Conservation (phyloP, 306 rosid genomes). For the Sphenostylis stenocarpa region DNA sequence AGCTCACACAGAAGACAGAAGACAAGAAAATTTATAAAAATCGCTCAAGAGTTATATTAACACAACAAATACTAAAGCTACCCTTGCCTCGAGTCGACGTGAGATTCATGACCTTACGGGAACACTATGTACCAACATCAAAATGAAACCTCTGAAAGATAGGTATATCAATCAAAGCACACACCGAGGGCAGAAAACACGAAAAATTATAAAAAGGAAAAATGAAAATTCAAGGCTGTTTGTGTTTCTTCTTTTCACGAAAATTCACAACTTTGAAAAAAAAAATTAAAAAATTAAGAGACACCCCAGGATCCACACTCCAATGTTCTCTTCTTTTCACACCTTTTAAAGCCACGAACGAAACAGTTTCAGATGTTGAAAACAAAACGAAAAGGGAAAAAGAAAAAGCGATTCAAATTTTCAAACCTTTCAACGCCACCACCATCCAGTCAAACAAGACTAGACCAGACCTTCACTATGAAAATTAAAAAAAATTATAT, state of each 20-base stretch:
- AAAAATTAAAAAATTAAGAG: too few species aligned
- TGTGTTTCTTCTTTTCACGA: neutral
- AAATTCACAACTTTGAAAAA: neutral
- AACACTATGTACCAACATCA: too few species aligned
- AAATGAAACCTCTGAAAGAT: conserved; percentile 11
- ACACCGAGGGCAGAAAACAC: neutral
- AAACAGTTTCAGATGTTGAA: conserved; percentile 27
- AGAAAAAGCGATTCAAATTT: conserved; percentile 14
- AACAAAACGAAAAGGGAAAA: neutral
- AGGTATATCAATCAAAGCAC: conserved; percentile 5
- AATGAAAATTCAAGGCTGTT: neutral
- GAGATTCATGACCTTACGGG: too few species aligned
- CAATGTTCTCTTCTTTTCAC: conserved; percentile 21
- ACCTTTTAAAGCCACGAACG: conserved; percentile 17
- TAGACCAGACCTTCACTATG: conserved; percentile 25
- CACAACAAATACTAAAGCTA: too few species aligned
- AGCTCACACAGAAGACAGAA: conserved; percentile 1
- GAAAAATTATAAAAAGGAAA: neutral
- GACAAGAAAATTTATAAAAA: neutral
- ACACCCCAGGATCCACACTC: conserved; percentile 38
- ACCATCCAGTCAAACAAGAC: conserved; percentile 32
- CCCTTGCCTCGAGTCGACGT: too few species aligned
- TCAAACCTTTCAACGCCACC: conserved; percentile 34
- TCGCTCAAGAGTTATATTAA: too few species aligned
- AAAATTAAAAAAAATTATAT: too few species aligned